Evolutionary conservation across 2,329 filamentous ascomycete species (phyloP).

Genomic region (Stromatinia cepivora): DNA sequence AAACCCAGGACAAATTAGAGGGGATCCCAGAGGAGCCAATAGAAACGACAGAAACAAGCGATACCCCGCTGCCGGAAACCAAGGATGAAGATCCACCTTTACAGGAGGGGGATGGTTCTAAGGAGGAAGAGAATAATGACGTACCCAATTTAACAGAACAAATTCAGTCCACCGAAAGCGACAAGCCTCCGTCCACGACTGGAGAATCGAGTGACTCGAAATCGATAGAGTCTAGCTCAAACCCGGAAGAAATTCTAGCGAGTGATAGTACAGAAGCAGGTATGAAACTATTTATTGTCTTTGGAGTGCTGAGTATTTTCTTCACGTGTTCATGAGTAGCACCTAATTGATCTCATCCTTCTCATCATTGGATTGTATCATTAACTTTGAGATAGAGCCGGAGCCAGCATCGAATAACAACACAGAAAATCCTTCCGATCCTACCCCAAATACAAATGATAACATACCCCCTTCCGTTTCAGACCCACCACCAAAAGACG

Average conservation of each 20-base stretch:
- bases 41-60: constrained; percentile 15
- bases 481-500: not conserved
- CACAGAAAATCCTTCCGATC: not conserved
- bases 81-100: not conserved
- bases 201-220: constrained; percentile 10
- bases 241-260: not conserved
- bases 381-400: not conserved
- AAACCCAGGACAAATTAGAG: constrained; percentile 12
- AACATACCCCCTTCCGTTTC: not conserved
- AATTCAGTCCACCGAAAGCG: not conserved
- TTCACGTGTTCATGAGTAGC: constrained; percentile 8
- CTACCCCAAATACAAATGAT: not conserved
- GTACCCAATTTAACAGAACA: not conserved
- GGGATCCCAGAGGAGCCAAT: constrained; percentile 14
- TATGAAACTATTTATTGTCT: constrained; percentile 11
- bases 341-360: not conserved
- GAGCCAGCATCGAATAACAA: not conserved
- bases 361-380: not conserved
- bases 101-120: not conserved
- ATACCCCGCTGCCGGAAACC: constrained; percentile 15
- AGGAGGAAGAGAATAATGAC: not conserved
- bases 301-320: not conserved
- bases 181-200: not conserved
- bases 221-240: not conserved
- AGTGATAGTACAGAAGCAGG: constrained; percentile 15